phyloP scores from a whole-genome alignment of 2,329 filamentous ascomycete genomes.

The Tolypocladium sp. region DNA sequence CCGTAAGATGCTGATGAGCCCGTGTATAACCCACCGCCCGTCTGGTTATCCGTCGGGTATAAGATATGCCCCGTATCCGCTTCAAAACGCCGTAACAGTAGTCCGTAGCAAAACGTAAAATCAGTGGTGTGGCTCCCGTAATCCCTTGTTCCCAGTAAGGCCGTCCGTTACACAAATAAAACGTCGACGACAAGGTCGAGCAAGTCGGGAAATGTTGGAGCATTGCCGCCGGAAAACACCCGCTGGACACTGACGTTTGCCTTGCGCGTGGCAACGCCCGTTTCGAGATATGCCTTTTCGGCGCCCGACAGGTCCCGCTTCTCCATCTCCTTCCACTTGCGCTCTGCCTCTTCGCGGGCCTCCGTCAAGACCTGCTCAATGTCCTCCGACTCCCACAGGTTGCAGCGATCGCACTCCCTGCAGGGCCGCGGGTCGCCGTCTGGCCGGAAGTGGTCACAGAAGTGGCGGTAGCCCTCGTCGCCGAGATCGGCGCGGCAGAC shows the following conservation, averaged over 20 bases:
- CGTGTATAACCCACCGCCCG: neutral
- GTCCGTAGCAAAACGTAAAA: neutral
- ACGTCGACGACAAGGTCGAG: slow-evolving; percentile 36
- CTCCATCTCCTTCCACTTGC: slow-evolving; percentile 60
- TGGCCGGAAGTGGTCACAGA: slow-evolving; percentile 90
- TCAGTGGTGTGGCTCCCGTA: neutral
- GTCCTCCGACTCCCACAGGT: slow-evolving; percentile 70
- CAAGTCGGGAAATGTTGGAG: slow-evolving; percentile 31
- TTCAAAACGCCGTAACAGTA: neutral
- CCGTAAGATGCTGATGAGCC: neutral
- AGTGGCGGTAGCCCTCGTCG: slow-evolving; percentile 80
- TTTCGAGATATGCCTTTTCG: slow-evolving; percentile 49
- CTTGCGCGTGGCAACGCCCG: slow-evolving; percentile 29
- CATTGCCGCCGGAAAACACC: slow-evolving; percentile 20
- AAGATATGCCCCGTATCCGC: neutral
- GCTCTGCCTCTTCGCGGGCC: slow-evolving; percentile 64
- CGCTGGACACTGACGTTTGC: slow-evolving; percentile 19
- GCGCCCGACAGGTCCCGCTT: slow-evolving; percentile 44
- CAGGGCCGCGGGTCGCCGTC: slow-evolving; percentile 65
- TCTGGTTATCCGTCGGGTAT: neutral
- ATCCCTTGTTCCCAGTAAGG: neutral
- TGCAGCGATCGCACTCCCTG: slow-evolving; percentile 70
- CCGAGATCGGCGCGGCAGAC: slow-evolving; percentile 74
- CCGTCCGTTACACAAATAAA: slow-evolving; percentile 25
- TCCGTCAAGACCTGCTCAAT: slow-evolving; percentile 57